These are phyloP conservation scores for Magnaporthiopsis poae DNA, from an alignment of 2,329 filamentous ascomycete genomes.

Conservation along the genomic window DNA sequence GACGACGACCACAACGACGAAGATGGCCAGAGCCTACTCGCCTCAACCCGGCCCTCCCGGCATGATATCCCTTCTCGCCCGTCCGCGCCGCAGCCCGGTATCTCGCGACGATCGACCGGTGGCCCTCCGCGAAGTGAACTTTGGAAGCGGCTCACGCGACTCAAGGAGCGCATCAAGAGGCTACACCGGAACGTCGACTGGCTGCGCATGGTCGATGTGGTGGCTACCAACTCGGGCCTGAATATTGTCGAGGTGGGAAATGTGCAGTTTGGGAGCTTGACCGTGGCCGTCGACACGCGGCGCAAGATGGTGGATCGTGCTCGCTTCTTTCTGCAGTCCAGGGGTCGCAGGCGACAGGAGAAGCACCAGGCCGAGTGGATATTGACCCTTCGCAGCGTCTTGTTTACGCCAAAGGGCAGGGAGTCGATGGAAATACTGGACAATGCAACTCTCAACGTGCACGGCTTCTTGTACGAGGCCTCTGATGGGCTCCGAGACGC, in stretches of 20 bases:
- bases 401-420: conserved; percentile 76
- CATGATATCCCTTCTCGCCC: conserved; percentile 6
- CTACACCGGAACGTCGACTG: conserved; percentile 80
- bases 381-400: conserved; percentile 69
- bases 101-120: conserved; percentile 20
- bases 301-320: conserved; percentile 84
- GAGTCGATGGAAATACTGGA: conserved; percentile 85
- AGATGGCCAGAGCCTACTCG: background rate
- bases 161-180: conserved; percentile 78
- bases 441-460: conserved; percentile 76
- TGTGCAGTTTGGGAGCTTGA: conserved; percentile 74
- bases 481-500: conserved; percentile 82
- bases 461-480: conserved; percentile 79
- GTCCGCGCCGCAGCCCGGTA: conserved; percentile 19
- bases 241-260: conserved; percentile 73
- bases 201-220: conserved; percentile 80
- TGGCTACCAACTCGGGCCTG: conserved; percentile 69
- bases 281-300: conserved; percentile 79
- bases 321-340: conserved; percentile 75
- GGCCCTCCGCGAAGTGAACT: conserved; percentile 52
- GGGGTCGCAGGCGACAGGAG: conserved; percentile 42
- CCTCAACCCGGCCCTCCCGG: too few species aligned
- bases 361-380: conserved; percentile 89
- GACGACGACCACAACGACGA: conserved; percentile 14
- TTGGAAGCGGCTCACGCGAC: conserved; percentile 67